Conservation (phyloP, 306 rosid species). For the Casuarina cunninghamiana region DNA sequence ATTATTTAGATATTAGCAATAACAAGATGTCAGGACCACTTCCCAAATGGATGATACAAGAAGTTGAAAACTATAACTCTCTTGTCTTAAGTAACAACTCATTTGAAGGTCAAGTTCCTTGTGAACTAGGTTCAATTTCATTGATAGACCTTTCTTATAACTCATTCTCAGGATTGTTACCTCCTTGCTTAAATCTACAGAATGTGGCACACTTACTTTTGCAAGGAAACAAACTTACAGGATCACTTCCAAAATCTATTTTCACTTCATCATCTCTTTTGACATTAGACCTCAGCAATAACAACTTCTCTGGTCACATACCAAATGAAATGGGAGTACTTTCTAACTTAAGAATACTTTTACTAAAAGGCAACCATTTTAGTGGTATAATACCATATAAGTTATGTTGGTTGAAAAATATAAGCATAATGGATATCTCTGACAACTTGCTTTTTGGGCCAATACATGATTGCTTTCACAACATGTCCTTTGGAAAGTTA, state of each 20-base stretch:
- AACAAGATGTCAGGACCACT: neutral
- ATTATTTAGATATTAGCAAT: neutral
- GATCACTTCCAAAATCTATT: neutral
- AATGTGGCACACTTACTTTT: neutral
- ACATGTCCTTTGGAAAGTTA: neutral
- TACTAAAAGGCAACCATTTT: neutral
- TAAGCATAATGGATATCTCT: constrained; percentile 19
- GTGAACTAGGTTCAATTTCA: neutral
- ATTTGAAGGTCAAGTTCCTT: neutral
- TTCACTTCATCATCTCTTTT: neutral
- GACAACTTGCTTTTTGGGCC: constrained; percentile 6
- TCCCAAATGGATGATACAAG: neutral
- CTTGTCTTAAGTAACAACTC: neutral
- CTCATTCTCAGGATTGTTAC: constrained; percentile 6
- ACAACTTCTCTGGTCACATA: neutral
- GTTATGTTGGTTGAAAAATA: neutral
- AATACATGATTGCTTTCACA: constrained; percentile 7
- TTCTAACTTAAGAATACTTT: neutral
- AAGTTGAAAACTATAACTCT: accelerated
- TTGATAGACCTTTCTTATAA: constrained; percentile 8
- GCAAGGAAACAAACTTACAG: neutral
- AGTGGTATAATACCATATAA: constrained; percentile 11
- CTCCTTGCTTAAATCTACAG: neutral
- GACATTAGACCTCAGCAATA: neutral
- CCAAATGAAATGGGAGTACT: neutral